Evolutionary conservation across 2,329 filamentous ascomycete genomes (phyloP).

Genomic region (Paramyrothecium roridum): DNA sequence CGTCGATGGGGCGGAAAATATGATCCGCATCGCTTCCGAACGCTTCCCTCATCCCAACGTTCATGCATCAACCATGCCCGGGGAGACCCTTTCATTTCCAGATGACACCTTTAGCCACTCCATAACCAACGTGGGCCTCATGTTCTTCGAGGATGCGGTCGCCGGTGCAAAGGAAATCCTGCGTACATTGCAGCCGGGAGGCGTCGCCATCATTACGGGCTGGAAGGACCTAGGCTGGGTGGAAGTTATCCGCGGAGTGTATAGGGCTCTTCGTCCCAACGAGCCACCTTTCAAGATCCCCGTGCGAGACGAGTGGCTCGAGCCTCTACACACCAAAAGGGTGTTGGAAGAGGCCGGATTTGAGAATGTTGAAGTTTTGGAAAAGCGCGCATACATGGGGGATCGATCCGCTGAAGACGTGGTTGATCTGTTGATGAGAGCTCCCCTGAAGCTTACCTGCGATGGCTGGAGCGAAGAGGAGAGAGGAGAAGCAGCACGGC

Average conservation of each 20-base stretch:
- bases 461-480: too few species aligned
- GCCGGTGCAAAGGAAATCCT: constrained; percentile 30
- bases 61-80: constrained; percentile 11
- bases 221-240: constrained; percentile 16
- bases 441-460: too few species aligned
- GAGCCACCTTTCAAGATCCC: constrained; percentile 9
- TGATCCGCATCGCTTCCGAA: constrained; percentile 12
- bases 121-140: constrained; percentile 35
- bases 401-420: too few species aligned
- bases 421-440: too few species aligned
- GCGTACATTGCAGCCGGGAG: constrained; percentile 32
- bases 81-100: constrained; percentile 17
- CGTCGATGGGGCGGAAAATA: constrained; percentile 14
- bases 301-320: neutral
- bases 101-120: constrained; percentile 31
- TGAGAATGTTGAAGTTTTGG: too few species aligned
- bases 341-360: too few species aligned
- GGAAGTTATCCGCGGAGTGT: constrained; percentile 8
- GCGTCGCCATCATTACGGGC: constrained; percentile 30
- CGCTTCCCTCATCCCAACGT: constrained; percentile 7
- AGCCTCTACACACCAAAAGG: too few species aligned
- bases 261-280: constrained; percentile 9
- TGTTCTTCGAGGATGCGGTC: constrained; percentile 27
- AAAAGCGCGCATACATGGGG: too few species aligned
- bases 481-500: too few species aligned